Conservation (phyloP, 192 early-diverging fungal genomes). For the Gigaspora rosea region DNA sequence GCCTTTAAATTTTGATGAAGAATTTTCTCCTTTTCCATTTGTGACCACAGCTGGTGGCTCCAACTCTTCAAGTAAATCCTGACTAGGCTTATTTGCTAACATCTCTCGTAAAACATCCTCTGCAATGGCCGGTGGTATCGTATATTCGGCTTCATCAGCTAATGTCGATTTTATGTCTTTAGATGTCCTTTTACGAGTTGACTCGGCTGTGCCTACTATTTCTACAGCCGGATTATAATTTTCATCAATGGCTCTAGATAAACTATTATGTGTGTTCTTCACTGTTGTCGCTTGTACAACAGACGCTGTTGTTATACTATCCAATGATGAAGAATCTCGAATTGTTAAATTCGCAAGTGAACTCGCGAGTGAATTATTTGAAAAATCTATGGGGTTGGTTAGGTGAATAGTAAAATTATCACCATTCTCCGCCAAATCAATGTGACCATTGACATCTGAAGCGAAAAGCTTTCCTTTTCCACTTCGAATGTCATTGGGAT, state of each 20-base stretch:
- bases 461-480: conserved; percentile 1
- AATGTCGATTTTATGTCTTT: conserved; percentile 24
- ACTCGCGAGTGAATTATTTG: conserved; percentile 24
- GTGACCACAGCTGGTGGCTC: neutral
- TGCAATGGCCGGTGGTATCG: conserved; percentile 33
- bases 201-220: neutral
- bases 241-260: conserved; percentile 11
- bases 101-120: conserved; percentile 29
- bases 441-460: conserved; percentile 2
- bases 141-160: conserved; percentile 26
- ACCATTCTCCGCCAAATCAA: neutral
- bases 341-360: conserved; percentile 20
- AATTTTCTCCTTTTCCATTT: conserved; percentile 23
- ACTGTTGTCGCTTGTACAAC: conserved; percentile 19
- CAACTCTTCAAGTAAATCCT: conserved; percentile 25
- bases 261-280: conserved; percentile 3
- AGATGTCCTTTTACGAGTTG: neutral
- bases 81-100: conserved; percentile 31
- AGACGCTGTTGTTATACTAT: conserved; percentile 7
- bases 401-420: conserved; percentile 13
- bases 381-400: conserved; percentile 22
- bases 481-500: neutral
- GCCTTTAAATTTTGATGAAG: conserved; percentile 22
- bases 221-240: neutral
- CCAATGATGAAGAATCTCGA: neutral